Conservation (phyloP, 495 filamentous ascomycete species). For the Penicillium riverlandense region DNA sequence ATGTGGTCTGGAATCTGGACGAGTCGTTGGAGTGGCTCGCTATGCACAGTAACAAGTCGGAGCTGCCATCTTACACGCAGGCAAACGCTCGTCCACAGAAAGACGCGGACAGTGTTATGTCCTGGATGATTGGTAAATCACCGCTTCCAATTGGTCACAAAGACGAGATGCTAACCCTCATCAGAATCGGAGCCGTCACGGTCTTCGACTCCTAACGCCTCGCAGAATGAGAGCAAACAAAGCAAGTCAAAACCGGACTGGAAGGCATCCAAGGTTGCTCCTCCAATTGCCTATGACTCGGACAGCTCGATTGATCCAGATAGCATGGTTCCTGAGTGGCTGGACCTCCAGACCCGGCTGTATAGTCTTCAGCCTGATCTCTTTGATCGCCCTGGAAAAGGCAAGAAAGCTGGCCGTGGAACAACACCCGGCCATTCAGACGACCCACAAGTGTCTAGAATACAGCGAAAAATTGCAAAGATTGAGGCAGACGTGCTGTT, state of each 20-base stretch:
- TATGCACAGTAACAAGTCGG: constrained; percentile 55
- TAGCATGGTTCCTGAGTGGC: constrained; percentile 65
- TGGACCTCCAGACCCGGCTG: constrained; percentile 62
- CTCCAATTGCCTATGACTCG: constrained; percentile 32
- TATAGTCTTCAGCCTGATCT: constrained; percentile 66
- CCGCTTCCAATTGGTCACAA: constrained; percentile 9
- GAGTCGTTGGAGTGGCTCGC: constrained; percentile 85
- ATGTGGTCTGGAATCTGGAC: constrained; percentile 74
- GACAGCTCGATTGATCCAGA: constrained; percentile 60
- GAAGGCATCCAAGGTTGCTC: constrained; percentile 17
- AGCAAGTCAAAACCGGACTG: constrained; percentile 21
- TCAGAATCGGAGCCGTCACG: constrained; percentile 29
- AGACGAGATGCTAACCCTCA: constrained; percentile 19
- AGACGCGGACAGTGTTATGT: constrained; percentile 28
- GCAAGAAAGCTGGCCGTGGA: constrained; percentile 24
- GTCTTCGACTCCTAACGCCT: constrained; percentile 22
- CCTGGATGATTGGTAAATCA: constrained; percentile 39
- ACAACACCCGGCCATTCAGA: constrained; percentile 15
- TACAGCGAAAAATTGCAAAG: constrained; percentile 62
- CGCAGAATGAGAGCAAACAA: constrained; percentile 16
- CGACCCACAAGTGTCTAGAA: constrained; percentile 48
- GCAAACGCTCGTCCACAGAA: constrained; percentile 23
- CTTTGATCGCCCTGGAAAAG: constrained; percentile 39
- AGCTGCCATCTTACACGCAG: constrained; percentile 64
- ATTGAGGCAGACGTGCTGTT: constrained; percentile 85